These are phyloP conservation scores for Aureobasidium sp. DNA, from an alignment of 2,329 filamentous ascomycete genomes.

Conservation along the genomic window DNA sequence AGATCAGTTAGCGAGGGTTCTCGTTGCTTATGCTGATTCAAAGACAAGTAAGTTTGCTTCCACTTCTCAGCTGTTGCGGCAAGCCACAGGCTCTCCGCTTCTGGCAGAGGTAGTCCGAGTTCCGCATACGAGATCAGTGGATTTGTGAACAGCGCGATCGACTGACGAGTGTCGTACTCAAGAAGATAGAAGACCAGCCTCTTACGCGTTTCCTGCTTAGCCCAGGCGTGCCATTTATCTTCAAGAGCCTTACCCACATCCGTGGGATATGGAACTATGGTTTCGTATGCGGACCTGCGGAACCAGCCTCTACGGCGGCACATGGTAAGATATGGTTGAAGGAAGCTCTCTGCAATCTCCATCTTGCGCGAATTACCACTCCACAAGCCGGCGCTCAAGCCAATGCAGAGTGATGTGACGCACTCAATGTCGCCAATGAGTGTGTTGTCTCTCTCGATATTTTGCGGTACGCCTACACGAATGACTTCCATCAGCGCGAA, in stretches of 20 bases:
- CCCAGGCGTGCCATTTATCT: conserved; percentile 58
- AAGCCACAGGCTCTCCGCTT: conserved; percentile 57
- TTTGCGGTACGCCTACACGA: conserved; percentile 31
- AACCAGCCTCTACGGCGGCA: conserved; percentile 53
- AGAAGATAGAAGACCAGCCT: conserved; percentile 59
- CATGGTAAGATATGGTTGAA: conserved; percentile 48
- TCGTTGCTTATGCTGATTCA: conserved; percentile 30
- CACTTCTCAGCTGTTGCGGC: conserved; percentile 57
- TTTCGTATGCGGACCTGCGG: conserved; percentile 35
- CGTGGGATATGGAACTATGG: conserved; percentile 44
- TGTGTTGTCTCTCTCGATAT: conserved; percentile 45
- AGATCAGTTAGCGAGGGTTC: conserved; percentile 51
- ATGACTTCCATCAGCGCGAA: conserved; percentile 45
- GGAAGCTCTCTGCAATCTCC: conserved; percentile 53
- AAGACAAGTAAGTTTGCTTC: conserved; percentile 52
- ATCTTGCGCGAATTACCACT: conserved; percentile 54
- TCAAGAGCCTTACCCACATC: conserved; percentile 54
- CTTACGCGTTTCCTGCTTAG: conserved; percentile 59
- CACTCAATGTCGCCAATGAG: conserved; percentile 46
- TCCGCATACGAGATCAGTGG: conserved; percentile 64
- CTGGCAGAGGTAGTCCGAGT: conserved; percentile 58
- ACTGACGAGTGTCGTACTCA: conserved; percentile 58
- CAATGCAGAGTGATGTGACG: conserved; percentile 45
- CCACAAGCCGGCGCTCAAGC: conserved; percentile 51
- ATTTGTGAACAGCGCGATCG: conserved; percentile 59